Conservation (phyloP, 208 protist species). For the Angomonas deanei region DNA sequence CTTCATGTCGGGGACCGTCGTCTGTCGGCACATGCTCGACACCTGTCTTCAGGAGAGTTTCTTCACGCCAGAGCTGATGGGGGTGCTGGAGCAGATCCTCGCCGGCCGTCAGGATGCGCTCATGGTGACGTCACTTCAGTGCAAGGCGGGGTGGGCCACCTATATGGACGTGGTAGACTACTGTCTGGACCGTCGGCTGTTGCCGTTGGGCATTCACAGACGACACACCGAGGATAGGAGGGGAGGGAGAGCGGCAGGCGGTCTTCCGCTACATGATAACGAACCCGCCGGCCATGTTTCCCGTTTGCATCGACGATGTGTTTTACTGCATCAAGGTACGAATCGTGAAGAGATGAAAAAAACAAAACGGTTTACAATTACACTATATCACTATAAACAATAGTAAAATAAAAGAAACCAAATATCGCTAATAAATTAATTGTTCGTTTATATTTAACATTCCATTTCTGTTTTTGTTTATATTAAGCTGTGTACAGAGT, state of each 20-base stretch:
- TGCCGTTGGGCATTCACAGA: slow-evolving; percentile 31
- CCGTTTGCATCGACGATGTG: slow-evolving; percentile 18
- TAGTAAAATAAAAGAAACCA: too few species aligned
- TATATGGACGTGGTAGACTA: slow-evolving; percentile 23
- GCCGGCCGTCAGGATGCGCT: slow-evolving; percentile 19
- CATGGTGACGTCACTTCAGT: slow-evolving; percentile 19
- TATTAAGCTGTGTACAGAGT: too few species aligned
- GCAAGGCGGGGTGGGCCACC: slow-evolving; percentile 11
- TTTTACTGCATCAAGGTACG: slow-evolving; percentile 31
- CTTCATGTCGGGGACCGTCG: slow-evolving; percentile 30
- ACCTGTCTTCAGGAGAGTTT: slow-evolving; percentile 27
- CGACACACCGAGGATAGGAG: slow-evolving; percentile 14
- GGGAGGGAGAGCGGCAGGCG: slow-evolving; percentile 4
- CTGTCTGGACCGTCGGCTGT: slow-evolving; percentile 18
- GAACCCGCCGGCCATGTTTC: slow-evolving; percentile 27
- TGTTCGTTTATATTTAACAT: too few species aligned
- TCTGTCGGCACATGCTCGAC: slow-evolving; percentile 40
- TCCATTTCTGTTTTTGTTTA: too few species aligned
- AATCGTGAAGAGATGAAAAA: neutral
- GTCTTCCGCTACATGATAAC: slow-evolving; percentile 37
- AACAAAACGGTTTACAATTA: too few species aligned
- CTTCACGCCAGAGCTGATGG: slow-evolving; percentile 22
- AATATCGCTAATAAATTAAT: too few species aligned
- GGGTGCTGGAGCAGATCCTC: slow-evolving; percentile 28
- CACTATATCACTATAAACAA: too few species aligned